Evolutionary conservation across 441 rosid species (phyloP), one percentile per base, ranked within the genome.

Genomic region (Hura crepitans): DNA sequence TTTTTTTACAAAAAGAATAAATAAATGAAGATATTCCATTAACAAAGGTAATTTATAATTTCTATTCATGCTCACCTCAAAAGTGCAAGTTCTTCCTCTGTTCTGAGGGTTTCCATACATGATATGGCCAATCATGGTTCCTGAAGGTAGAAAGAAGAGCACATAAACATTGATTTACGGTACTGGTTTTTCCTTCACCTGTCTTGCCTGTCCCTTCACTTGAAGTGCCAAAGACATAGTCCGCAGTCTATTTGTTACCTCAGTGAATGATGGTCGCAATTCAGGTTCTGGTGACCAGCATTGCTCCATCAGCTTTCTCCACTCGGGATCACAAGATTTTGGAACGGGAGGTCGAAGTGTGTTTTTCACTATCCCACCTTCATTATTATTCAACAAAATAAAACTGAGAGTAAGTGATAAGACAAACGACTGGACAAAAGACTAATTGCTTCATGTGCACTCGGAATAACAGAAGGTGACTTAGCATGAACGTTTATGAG

Each of bases 321-420:
- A 92, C 12, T 85, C 88, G 0, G 83, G 81, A 67, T 89, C 82
- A 70, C 95, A 88, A 1, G 49, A 51, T 71, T 81, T 84, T 0
- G 94, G 90, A 74, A 88, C 80, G 22, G 84, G 66, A 63, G 94
- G 91, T 74, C 96, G 84, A 75, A 92, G 89, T 0, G 86, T 84
- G 84, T 88, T 90, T 85, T 87, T 88, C 47, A 90, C 85, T 4
- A 88, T 88, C 50, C 97, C 93, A 18, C 93, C 97, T 90, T 76
- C 62, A 66, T 63, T 35, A 54, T 11, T 55, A 35, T 69, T 62
- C 42, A 54, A 22, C 45, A 42, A 64, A 42, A 13, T 3, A 56
- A n/a, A 28, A 14, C 61, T 10, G 27, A 30, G 12, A 27, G 6
- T 56, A 9, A 3, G 6, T 9, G n/a, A 28, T 12, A 4, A 28